Base-by-base conservation (phyloP, 352 stramenopile species). In the Globisporangium paroecandrum region DNA sequence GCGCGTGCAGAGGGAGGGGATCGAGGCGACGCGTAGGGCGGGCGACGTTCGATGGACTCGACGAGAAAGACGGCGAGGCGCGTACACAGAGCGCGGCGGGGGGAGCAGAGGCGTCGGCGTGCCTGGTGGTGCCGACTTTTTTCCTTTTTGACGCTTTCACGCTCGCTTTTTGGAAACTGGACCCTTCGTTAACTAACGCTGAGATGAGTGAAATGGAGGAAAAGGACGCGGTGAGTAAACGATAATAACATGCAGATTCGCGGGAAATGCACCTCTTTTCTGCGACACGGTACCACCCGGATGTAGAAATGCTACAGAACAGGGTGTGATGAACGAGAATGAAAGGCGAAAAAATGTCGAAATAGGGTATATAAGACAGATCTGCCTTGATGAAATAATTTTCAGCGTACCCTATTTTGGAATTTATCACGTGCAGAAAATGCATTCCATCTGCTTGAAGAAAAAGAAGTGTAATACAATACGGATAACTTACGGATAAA, bases 121-220 rank as follows among this genome's bases (percentile, higher is more conserved):
- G 20, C 47, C 46, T 54, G 46, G 10, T 47, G 41, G 13, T 47
- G 43, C 41, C n/a, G 41, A 49, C 1, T 5, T 49, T 49, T 32
- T 32, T 32, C 7, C 47, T 29, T 54, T 54, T 25, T 12, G 47
- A 24, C 32, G 47, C 47, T 55, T 22, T 51, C 5, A 9, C 41
- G 13, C 13, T 20, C 4, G 32, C 32, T 41, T 36, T 47, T 51
- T 51, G 43, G 43, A 47, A 55, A 55, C 47, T 55, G 47, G 47
- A 55, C 47, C 47, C 47, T 55, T 55, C 47, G 47, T 55, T 55
- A 55, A 55, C 47, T 55, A 55, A 55, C 47, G 7, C 43, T 22
- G 18, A 7, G 43, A 51, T 51, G 41, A n/a, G 41, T 47, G 15
- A 47, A 47, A 47, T 47, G 41, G 41, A 47, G 41, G 13, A n/a